phyloP scores from a whole-genome alignment of 1,139 yeast species.

The Hyphopichia khmerensis region DNA sequence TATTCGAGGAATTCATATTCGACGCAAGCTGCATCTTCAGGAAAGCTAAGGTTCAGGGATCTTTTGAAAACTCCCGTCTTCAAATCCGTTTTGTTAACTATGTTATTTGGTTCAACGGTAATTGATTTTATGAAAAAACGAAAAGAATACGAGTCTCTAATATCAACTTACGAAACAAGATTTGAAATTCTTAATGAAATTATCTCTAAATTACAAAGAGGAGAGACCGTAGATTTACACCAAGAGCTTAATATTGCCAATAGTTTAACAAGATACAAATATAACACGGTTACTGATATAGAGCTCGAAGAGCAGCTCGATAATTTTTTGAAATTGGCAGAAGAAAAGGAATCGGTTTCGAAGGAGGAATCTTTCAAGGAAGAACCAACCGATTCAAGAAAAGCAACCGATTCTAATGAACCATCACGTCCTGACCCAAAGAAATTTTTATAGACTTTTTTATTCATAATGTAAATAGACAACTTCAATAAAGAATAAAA shows the following conservation, averaged over 20 bases:
- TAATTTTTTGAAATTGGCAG: conserved; percentile 31
- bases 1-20: not conserved
- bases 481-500: not conserved
- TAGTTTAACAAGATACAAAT: conserved; percentile 31
- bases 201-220: conserved; percentile 24
- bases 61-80: conserved; percentile 31
- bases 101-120: conserved; percentile 40
- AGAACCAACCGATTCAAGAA: not conserved
- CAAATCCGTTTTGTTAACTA: conserved; percentile 38
- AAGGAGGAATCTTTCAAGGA: not conserved
- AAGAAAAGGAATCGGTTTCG: conserved; percentile 14
- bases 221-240: conserved; percentile 36
- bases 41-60: conserved; percentile 14
- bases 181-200: conserved; percentile 33
- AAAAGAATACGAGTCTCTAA: conserved; percentile 31
- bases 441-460: not conserved
- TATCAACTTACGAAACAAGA: conserved; percentile 29
- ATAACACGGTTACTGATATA: conserved; percentile 32
- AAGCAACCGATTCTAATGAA: not conserved
- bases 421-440: not conserved
- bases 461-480: not conserved
- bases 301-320: conserved; percentile 43
- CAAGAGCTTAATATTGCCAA: conserved; percentile 40
- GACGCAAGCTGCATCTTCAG: not conserved
- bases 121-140: conserved; percentile 38